phyloP scores from a whole-genome alignment of 106 monocot genomes.

The Ottelia alismoides region DNA sequence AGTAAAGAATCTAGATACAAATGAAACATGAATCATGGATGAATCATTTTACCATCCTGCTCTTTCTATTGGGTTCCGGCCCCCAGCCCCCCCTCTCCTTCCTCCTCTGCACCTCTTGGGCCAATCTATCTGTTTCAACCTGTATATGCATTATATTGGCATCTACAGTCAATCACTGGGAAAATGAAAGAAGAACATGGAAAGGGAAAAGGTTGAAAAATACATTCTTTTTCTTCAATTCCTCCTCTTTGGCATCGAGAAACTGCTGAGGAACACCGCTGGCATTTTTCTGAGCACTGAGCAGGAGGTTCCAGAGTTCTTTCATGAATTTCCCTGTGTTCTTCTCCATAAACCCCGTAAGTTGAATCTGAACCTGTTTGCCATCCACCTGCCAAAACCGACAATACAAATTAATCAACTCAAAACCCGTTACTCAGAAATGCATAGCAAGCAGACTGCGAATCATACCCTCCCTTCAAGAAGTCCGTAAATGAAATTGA shows the following conservation, averaged over 20 bases:
- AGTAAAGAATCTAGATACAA: too few relatives aligned
- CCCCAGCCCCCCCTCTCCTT: slow-evolving; percentile 54
- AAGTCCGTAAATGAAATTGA: slow-evolving; percentile 87
- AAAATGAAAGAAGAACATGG: too few relatives aligned
- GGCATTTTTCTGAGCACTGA: slow-evolving; percentile 81
- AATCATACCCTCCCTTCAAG: slow-evolving; percentile 74
- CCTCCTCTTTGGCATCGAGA: slow-evolving; percentile 84
- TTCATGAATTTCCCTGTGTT: slow-evolving; percentile 94
- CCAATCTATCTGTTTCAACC: slow-evolving; percentile 67
- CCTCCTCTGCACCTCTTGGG: slow-evolving; percentile 61
- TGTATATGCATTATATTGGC: too few relatives aligned
- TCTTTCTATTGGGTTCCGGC: slow-evolving; percentile 26
- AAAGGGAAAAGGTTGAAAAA: too few relatives aligned
- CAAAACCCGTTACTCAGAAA: too few relatives aligned
- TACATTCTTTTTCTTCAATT: slow-evolving; percentile 75
- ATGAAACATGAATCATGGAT: too few relatives aligned
- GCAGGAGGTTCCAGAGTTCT: slow-evolving; percentile 85
- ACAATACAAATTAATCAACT: too few relatives aligned
- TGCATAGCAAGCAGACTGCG: too few relatives aligned
- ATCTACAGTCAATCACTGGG: too few relatives aligned
- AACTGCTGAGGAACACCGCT: slow-evolving; percentile 98
- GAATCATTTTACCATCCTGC: slow-evolving; percentile 42
- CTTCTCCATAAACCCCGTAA: slow-evolving; percentile 98
- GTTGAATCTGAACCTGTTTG: slow-evolving; percentile 87
- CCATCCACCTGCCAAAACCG: slow-evolving; percentile 75